Percentiles rank a stretch among this genome's conserved stretches.
phyloP scores from a whole-genome alignment of 768 basidiomycete species.

The Coprinopsis cinerea region DNA sequence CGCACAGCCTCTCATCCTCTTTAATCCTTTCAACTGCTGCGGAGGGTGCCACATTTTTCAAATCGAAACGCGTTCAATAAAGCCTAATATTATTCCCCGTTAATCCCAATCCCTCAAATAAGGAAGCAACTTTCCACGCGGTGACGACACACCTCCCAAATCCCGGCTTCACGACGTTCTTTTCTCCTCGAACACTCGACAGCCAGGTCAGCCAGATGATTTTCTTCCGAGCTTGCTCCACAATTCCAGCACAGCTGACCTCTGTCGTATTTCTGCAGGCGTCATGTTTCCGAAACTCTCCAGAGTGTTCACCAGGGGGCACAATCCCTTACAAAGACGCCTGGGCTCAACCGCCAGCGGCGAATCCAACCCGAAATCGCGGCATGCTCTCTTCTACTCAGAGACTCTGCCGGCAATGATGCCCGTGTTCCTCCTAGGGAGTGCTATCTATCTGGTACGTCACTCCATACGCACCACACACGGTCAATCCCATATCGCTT shows the following conservation, averaged over 20 bases:
- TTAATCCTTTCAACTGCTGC: neutral
- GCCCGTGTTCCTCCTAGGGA: conserved; percentile 71
- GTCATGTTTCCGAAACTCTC: neutral
- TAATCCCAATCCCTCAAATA: too few relatives aligned
- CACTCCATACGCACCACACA: conserved; percentile 7
- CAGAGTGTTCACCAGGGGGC: neutral
- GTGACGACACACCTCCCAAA: too few relatives aligned
- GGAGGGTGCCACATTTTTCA: too few relatives aligned
- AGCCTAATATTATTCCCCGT: too few relatives aligned
- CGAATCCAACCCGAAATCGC: conserved; percentile 26
- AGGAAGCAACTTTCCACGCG: too few relatives aligned
- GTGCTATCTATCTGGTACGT: conserved; percentile 69
- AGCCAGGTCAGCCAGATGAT: neutral
- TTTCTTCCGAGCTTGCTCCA: neutral
- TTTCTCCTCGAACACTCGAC: neutral
- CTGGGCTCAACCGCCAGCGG: neutral
- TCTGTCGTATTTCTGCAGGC: neutral
- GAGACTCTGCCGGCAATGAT: conserved; percentile 71
- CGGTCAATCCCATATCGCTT: too few relatives aligned
- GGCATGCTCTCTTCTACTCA: conserved; percentile 64
- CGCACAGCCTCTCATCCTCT: neutral
- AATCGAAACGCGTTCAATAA: too few relatives aligned
- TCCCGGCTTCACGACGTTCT: neutral
- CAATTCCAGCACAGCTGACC: neutral
- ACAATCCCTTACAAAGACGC: neutral